These are phyloP conservation scores for Nemania sp. DNA, from an alignment of 2,329 filamentous ascomycete genomes.

Conservation along the genomic window DNA sequence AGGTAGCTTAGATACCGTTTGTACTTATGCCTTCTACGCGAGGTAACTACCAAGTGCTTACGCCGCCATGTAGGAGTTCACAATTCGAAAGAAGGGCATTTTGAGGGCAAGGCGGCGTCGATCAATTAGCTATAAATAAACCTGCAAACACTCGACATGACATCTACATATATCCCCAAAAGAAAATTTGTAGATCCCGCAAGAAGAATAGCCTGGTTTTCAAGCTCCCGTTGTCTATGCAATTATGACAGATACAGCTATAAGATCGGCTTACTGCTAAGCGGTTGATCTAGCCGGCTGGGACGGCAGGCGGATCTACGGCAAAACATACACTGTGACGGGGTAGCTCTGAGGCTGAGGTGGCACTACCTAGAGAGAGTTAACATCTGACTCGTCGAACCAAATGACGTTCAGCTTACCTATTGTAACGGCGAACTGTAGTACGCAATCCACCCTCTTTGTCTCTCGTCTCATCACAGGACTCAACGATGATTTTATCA, in stretches of 20 bases:
- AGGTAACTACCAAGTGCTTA: not conserved
- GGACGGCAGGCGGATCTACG: conserved; percentile 21
- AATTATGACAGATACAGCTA: conserved; percentile 18
- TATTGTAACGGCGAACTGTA: not conserved
- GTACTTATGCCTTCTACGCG: not conserved
- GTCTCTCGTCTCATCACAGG: not conserved
- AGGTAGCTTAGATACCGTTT: not conserved
- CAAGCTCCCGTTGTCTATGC: not conserved
- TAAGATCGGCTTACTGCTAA: not conserved
- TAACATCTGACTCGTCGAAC: conserved; percentile 6
- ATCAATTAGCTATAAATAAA: conserved; percentile 4
- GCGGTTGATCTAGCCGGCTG: conserved; percentile 9
- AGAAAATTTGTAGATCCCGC: not conserved
- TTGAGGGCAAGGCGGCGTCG: not conserved
- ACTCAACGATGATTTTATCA: conserved; percentile 5
- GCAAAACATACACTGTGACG: conserved; percentile 3
- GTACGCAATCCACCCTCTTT: too few species aligned
- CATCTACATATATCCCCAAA: not conserved
- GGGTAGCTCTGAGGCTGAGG: conserved; percentile 8
- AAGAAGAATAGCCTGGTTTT: not conserved
- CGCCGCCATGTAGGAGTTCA: not conserved
- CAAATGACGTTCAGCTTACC: conserved; percentile 21
- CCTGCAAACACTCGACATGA: not conserved
- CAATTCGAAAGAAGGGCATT: not conserved
- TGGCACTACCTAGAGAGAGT: not conserved